A percentile compares a stretch with the other conserved stretches of the same genome.
Evolutionary conservation across 495 filamentous ascomycete genomes (phyloP).

Genomic region (Penicillium macrosclerotiorum): DNA sequence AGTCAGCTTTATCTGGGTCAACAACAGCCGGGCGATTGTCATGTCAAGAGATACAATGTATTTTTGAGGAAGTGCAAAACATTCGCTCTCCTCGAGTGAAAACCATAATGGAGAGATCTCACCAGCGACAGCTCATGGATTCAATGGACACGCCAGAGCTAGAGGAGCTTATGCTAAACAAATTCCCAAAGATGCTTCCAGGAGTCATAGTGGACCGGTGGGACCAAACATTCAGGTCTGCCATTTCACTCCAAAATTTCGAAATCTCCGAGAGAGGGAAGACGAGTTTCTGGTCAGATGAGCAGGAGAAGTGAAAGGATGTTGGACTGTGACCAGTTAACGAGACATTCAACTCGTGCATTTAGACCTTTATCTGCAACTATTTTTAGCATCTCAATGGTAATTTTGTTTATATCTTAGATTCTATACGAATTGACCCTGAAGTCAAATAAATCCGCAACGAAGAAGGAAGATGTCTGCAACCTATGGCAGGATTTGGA

Average conservation of each 20-base stretch:
- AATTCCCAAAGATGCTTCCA: too few species aligned
- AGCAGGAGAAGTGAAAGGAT: background rate
- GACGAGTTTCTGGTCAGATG: background rate
- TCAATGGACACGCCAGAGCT: slow-evolving; percentile 9
- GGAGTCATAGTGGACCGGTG: too few species aligned
- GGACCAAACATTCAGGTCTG: background rate
- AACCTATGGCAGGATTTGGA: too few species aligned
- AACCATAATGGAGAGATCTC: background rate
- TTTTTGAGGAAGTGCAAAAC: slow-evolving; percentile 8
- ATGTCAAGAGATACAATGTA: background rate
- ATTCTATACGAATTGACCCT: too few species aligned
- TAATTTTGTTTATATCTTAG: too few species aligned
- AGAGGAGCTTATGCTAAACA: slow-evolving; percentile 7
- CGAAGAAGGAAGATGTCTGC: too few species aligned
- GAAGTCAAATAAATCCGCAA: too few species aligned
- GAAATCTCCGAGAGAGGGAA: background rate
- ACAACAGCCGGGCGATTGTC: background rate
- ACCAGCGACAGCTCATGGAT: slow-evolving; percentile 7
- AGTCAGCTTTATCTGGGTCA: background rate
- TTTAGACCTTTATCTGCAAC: too few species aligned
- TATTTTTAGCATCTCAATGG: too few species aligned
- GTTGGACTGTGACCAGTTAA: too few species aligned
- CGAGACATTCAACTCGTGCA: too few species aligned
- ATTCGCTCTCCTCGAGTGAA: background rate
- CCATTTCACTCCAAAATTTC: background rate